phyloP scores from a whole-genome alignment of 345 rosid genomes.

The Lepidium aucheri region DNA sequence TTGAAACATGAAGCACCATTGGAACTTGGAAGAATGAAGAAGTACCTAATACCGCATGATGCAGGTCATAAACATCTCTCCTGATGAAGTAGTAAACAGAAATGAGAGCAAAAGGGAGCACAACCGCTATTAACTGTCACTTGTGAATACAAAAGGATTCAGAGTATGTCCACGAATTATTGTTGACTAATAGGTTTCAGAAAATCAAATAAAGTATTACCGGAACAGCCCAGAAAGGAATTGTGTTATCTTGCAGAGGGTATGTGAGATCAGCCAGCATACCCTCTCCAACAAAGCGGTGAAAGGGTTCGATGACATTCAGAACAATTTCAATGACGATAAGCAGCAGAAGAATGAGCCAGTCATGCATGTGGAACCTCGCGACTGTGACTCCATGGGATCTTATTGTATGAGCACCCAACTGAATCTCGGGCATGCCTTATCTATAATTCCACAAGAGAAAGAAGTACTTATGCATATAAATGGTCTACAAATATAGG shows the following conservation, averaged over 20 bases:
- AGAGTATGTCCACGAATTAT: neutral
- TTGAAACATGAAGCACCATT: neutral
- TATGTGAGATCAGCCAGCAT: constrained; percentile 74
- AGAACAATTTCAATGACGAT: constrained; percentile 46
- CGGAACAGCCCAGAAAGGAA: constrained; percentile 88
- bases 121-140: constrained; percentile 30
- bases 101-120: constrained; percentile 59
- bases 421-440: constrained; percentile 68
- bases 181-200: neutral
- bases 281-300: constrained; percentile 80
- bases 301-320: constrained; percentile 75
- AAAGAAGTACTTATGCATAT: neutral
- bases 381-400: constrained; percentile 73
- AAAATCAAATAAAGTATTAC: constrained; percentile 29
- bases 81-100: constrained; percentile 59
- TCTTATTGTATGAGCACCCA: constrained; percentile 61
- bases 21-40: constrained; percentile 8
- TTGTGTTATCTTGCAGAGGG: constrained; percentile 65
- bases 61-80: constrained; percentile 77
- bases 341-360: constrained; percentile 76
- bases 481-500: neutral
- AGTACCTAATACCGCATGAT: constrained; percentile 79
- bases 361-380: constrained; percentile 75
- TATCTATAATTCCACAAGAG: neutral
- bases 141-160: neutral